A percentile compares a stretch with the other conserved stretches of the same genome.
Evolutionary conservation across 169 alveolate species (phyloP).

Genomic region (Besnoitia besnoiti): DNA sequence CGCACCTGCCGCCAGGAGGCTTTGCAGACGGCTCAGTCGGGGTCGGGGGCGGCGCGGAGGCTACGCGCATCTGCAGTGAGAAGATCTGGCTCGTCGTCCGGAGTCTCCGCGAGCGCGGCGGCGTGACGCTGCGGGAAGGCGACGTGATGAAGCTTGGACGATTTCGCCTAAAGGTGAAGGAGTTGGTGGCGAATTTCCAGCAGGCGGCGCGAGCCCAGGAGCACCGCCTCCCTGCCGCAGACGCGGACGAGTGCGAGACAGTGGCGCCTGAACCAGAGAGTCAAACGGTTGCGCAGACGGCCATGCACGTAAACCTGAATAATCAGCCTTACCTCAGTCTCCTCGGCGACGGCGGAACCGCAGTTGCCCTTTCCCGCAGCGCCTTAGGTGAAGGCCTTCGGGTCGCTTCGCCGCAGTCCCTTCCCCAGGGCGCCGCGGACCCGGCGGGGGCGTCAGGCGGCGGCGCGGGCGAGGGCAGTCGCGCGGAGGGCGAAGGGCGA

Average conservation of each 20-base stretch:
- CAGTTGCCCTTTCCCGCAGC: too few species aligned
- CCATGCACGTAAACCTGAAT: too few species aligned
- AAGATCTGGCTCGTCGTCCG: constrained; percentile 88
- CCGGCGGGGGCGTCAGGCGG: too few species aligned
- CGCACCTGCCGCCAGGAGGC: neutral
- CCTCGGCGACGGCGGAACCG: too few species aligned
- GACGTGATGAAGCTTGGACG: constrained; percentile 92
- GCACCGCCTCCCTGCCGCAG: constrained; percentile 41
- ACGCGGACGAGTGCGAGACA: constrained; percentile 76
- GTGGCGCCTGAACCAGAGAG: constrained; percentile 71
- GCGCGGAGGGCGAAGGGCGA: neutral
- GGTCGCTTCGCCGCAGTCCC: too few species aligned
- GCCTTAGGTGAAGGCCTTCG: too few species aligned
- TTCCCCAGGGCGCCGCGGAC: too few species aligned
- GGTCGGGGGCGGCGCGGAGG: neutral
- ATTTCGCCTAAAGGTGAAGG: constrained; percentile 83
- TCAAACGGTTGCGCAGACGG: neutral
- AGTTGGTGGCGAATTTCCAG: constrained; percentile 67
- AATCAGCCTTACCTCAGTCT: too few species aligned
- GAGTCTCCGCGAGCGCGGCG: constrained; percentile 81
- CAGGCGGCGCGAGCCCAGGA: constrained; percentile 64
- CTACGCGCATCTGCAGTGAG: constrained; percentile 39
- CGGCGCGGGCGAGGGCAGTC: too few species aligned
- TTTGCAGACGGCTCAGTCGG: neutral
- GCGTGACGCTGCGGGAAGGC: constrained; percentile 82